Base-by-base conservation (phyloP, 192 early-diverging fungal genomes). In the Paraglomus brasilianum region DNA sequence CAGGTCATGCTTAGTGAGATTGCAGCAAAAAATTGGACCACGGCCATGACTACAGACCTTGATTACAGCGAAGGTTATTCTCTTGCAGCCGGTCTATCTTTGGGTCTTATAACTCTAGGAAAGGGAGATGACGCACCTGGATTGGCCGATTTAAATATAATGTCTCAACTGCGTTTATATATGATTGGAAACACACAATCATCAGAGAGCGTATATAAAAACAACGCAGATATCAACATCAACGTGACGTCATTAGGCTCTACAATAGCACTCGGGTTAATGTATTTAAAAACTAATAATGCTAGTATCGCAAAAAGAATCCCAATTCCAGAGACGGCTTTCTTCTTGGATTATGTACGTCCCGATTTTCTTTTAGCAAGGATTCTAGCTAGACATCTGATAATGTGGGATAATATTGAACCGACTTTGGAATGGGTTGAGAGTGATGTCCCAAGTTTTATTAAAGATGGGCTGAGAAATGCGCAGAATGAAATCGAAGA, bases 201-300 rank as follows among this genome's bases (percentile, higher is more conserved):
- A 19, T 49, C 57, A 4, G 46, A 30, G 22, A 39, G 5, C 9
- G 38, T n/a, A 36, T 24, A 38, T 21, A 13, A 8, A 17, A 51
- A 62, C 19, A 66, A 22, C 44, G 64, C 55, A 43, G 46, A 61
- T 17, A 70, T 74, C 43, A 81, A 82, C n/a, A 53, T 85, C 15
- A 83, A 85, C 43, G 56, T 84, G 6, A 83, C 85, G 1, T 78
- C 85, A 8, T 74, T 80, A 13, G 87, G 88, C n/a, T 86, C 92
- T 0, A 86, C 86, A 8, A 85, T 95, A 24, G 95, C 95, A 0
- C 74, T 98, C 15, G 93, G 87, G 0, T 77, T 98, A 19, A 88
- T 91, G 72, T 95, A 88, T 68, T 77, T 98, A 43, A 92, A 90
- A 46, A 90, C 93, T 15, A 85, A 90, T 73, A 87, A 94, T 66